phyloP scores from a whole-genome alignment of 371 early-diverging fungal species.

The Mucor velutinosus region DNA sequence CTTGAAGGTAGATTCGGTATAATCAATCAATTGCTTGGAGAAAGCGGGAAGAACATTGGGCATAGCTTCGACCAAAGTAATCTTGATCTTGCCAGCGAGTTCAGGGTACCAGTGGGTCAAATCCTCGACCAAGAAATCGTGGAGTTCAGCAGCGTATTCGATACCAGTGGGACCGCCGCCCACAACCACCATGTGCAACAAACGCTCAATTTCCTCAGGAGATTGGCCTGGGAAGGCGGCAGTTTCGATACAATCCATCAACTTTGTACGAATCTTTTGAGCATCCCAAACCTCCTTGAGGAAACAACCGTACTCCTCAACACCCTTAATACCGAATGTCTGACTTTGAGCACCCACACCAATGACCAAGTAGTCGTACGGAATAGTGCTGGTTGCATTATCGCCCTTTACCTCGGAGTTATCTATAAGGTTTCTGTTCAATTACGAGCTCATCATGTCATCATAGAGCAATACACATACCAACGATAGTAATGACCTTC shows the following conservation, averaged over 20 bases:
- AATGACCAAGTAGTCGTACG: conserved; percentile 89
- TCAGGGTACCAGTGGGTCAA: conserved; percentile 85
- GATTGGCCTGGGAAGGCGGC: conserved; percentile 84
- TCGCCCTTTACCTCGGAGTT: conserved; percentile 75
- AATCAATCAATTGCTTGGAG: conserved; percentile 87
- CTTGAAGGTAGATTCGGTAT: conserved; percentile 87
- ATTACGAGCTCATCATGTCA: background rate
- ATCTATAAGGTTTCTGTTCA: conserved; percentile 46
- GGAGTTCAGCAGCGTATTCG: conserved; percentile 94
- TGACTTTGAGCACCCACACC: conserved; percentile 90
- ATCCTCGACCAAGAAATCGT: conserved; percentile 91
- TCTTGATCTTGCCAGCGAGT: conserved; percentile 82
- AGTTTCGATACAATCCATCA: conserved; percentile 91
- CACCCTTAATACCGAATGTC: conserved; percentile 90
- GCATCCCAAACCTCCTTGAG: conserved; percentile 92
- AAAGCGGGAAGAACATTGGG: conserved; percentile 92
- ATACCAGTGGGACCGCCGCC: conserved; percentile 97
- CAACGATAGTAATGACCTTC: conserved; percentile 74
- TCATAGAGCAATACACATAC: conserved; percentile 37
- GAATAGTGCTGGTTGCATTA: conserved; percentile 58
- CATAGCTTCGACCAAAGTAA: conserved; percentile 89
- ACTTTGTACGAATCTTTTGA: conserved; percentile 80
- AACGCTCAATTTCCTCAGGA: conserved; percentile 76
- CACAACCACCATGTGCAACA: conserved; percentile 93
- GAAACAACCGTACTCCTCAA: conserved; percentile 85